These are phyloP conservation scores for Fragosphaeria purpurea DNA, from an alignment of 2,329 filamentous ascomycete genomes.

Conservation along the genomic window DNA sequence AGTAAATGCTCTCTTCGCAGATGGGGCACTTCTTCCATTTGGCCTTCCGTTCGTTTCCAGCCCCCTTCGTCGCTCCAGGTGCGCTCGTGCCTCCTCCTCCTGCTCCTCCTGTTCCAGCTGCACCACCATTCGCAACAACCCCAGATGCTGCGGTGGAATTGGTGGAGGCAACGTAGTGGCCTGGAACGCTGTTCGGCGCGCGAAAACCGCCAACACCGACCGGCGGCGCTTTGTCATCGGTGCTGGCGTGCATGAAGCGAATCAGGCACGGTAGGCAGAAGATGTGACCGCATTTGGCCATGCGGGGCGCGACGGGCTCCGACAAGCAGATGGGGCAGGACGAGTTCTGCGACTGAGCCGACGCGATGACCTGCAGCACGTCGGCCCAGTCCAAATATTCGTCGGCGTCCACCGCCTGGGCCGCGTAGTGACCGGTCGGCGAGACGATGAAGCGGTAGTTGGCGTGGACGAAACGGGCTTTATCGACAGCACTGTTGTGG, in stretches of 20 bases:
- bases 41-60: slow-evolving; percentile 1
- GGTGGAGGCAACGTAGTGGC: not conserved
- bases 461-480: slow-evolving; percentile 82
- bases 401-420: slow-evolving; percentile 78
- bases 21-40: slow-evolving; percentile 90
- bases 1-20: slow-evolving; percentile 86
- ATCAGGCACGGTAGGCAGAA: slow-evolving; percentile 91
- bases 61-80: too few relatives aligned
- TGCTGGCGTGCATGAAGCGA: slow-evolving; percentile 83
- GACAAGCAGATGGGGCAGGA: slow-evolving; percentile 94
- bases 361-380: slow-evolving; percentile 85
- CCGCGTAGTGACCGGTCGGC: slow-evolving; percentile 66
- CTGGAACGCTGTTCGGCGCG: slow-evolving; percentile 47
- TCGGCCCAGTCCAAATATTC: slow-evolving; percentile 83
- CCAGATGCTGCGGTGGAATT: not conserved
- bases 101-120: not conserved
- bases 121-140: too few relatives aligned
- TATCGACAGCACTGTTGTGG: slow-evolving; percentile 64
- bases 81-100: too few relatives aligned
- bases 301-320: slow-evolving; percentile 83
- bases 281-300: slow-evolving; percentile 96
- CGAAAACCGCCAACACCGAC: not conserved
- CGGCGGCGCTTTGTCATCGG: slow-evolving; percentile 52
- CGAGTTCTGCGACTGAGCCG: slow-evolving; percentile 74
- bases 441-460: slow-evolving; percentile 97